Conservation (phyloP, 176 grass and related monocot species). For the Avena atlantica region DNA sequence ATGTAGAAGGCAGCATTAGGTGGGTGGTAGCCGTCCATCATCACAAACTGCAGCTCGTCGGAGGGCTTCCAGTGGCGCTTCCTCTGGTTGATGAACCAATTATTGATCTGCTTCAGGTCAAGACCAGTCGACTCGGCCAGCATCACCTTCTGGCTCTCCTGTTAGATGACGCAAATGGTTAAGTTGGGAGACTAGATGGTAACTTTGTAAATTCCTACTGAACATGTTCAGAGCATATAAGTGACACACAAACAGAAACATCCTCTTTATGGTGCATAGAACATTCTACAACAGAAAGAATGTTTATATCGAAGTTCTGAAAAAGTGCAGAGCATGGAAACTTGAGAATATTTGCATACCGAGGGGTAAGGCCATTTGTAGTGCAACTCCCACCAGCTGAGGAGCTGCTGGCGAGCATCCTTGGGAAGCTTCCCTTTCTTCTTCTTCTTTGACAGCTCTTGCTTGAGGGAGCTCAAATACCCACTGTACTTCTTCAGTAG, state of each 20-base stretch:
- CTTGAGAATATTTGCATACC: slow-evolving; percentile 35
- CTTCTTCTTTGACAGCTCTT: slow-evolving; percentile 98
- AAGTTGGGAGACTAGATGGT: background rate
- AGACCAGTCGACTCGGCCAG: slow-evolving; percentile 82
- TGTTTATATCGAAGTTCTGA: background rate
- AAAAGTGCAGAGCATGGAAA: background rate
- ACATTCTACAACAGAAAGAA: background rate
- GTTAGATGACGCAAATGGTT: background rate
- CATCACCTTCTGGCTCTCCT: slow-evolving; percentile 89
- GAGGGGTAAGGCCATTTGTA: slow-evolving; percentile 99
- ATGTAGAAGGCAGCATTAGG: slow-evolving; percentile 69
- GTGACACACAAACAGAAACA: background rate
- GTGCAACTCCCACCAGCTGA: slow-evolving; percentile 95
- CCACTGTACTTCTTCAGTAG: slow-evolving; percentile 98
- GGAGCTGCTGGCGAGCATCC: slow-evolving; percentile 90
- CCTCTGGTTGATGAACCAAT: slow-evolving; percentile 99
- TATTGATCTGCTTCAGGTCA: slow-evolving; percentile 97
- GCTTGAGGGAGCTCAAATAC: slow-evolving; percentile 95
- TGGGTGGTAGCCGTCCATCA: slow-evolving; percentile 84
- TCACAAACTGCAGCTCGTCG: slow-evolving; percentile 90
- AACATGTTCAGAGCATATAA: background rate
- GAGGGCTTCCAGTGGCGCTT: slow-evolving; percentile 98
- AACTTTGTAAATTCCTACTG: background rate
- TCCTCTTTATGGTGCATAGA: background rate
- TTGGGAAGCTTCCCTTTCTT: slow-evolving; percentile 99